phyloP scores from a whole-genome alignment of 2,329 filamentous ascomycete species.

The Chalara sp. region DNA sequence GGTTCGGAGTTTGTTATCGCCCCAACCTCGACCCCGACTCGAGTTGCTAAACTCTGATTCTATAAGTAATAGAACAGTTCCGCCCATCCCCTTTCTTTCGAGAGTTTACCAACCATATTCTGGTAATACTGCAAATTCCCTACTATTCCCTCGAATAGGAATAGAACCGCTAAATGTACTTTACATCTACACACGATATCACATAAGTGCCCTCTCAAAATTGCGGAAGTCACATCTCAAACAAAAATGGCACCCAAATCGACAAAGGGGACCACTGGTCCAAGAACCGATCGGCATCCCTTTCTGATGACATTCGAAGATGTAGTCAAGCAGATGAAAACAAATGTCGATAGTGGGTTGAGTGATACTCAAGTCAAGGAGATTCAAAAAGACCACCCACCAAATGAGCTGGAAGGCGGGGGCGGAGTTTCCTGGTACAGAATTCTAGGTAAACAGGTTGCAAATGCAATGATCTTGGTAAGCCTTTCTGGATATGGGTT shows the following conservation, averaged over 20 bases:
- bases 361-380: slow-evolving; percentile 51
- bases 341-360: slow-evolving; percentile 62
- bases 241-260: slow-evolving; percentile 10
- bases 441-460: slow-evolving; percentile 64
- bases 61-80: too few relatives aligned
- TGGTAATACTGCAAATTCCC: slow-evolving; percentile 13
- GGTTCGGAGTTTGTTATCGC: not conserved
- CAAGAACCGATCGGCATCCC: slow-evolving; percentile 38
- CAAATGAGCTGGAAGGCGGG: slow-evolving; percentile 64
- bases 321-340: slow-evolving; percentile 55
- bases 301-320: slow-evolving; percentile 55
- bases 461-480: slow-evolving; percentile 73
- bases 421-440: slow-evolving; percentile 63
- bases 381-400: slow-evolving; percentile 53
- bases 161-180: slow-evolving; percentile 12
- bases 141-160: slow-evolving; percentile 27
- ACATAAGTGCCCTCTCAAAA: not conserved
- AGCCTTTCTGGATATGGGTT: slow-evolving; percentile 21
- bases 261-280: slow-evolving; percentile 8
- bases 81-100: not conserved
- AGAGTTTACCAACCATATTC: not conserved
- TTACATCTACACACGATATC: not conserved
- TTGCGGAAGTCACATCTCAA: not conserved
- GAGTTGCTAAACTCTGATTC: not conserved
- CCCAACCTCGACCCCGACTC: not conserved